A percentile compares a stretch with the other conserved stretches of the same genome.
phyloP scores from a whole-genome alignment of 108 stramenopile genomes.

The Cylindrotheca fusiformis region DNA sequence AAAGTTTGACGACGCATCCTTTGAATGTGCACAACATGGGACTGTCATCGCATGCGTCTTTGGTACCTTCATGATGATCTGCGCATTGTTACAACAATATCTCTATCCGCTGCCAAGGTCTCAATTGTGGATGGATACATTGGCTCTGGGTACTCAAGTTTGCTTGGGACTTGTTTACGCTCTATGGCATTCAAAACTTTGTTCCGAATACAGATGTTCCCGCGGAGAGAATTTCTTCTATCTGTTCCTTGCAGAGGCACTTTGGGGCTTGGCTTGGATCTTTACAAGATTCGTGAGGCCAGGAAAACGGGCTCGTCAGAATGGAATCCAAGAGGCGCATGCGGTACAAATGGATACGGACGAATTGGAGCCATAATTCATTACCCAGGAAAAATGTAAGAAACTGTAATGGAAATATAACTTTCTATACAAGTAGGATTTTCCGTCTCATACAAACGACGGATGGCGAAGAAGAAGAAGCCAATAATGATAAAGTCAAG shows the following conservation, averaged over 20 bases:
- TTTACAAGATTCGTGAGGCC: slow-evolving; percentile 35
- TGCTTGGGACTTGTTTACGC: slow-evolving; percentile 17
- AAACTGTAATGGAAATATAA: too few species aligned
- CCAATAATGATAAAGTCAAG: too few species aligned
- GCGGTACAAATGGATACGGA: too few species aligned
- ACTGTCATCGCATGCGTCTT: slow-evolving; percentile 12
- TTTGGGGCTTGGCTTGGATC: slow-evolving; percentile 17
- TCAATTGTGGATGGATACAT: slow-evolving; percentile 21
- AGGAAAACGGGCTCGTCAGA: slow-evolving; percentile 12
- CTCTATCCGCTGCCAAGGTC: slow-evolving; percentile 25
- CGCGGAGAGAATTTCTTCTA: slow-evolving; percentile 8
- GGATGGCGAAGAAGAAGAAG: too few species aligned
- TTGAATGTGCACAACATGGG: neutral
- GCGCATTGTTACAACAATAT: slow-evolving; percentile 30
- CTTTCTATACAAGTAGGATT: neutral
- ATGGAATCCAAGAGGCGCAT: neutral
- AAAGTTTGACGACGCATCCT: slow-evolving; percentile 2
- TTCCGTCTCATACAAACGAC: neutral
- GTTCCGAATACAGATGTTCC: slow-evolving; percentile 5
- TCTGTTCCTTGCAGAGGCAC: slow-evolving; percentile 19
- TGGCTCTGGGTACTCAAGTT: slow-evolving; percentile 4
- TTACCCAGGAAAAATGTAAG: too few species aligned
- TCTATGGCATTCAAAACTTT: slow-evolving; percentile 4
- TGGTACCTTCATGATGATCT: slow-evolving; percentile 18
- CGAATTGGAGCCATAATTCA: too few species aligned